These are phyloP conservation scores for Dalechampia spathulata DNA, from an alignment of 441 rosid genomes.

Conservation along the genomic window DNA sequence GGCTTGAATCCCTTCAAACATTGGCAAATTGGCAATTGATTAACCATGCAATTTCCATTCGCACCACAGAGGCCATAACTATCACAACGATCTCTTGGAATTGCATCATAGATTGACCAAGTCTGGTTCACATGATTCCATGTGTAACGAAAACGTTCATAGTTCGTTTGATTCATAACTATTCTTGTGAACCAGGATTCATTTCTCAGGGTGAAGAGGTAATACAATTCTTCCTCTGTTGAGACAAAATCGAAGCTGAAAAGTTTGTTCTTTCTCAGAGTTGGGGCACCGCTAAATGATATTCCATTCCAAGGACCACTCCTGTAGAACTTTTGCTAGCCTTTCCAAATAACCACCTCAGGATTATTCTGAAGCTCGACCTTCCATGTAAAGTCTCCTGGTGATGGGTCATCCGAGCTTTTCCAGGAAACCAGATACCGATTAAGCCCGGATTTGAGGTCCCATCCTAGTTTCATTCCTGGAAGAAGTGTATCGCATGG, in stretches of 20 bases:
- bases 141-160: not conserved
- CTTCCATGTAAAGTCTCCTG: constrained; percentile 27
- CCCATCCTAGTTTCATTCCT: constrained; percentile 36
- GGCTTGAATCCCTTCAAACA: constrained; percentile 17
- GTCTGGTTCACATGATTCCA: constrained; percentile 5
- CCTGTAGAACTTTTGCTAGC: constrained; percentile 19
- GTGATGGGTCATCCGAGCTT: constrained; percentile 30
- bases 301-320: constrained; percentile 35
- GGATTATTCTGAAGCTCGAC: constrained; percentile 19
- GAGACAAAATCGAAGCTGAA: constrained; percentile 19
- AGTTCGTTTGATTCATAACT: constrained; percentile 8
- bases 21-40: constrained; percentile 6
- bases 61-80: constrained; percentile 21
- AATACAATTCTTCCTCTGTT: constrained; percentile 26
- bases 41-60: constrained; percentile 14
- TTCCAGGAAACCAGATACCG: constrained; percentile 30
- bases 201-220: constrained; percentile 13
- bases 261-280: no score
- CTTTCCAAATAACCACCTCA: constrained; percentile 24
- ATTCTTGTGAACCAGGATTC: constrained; percentile 4
- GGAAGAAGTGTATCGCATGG: constrained; percentile 35
- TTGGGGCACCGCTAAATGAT: constrained; percentile 22
- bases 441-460: constrained; percentile 18
- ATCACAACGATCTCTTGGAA: constrained; percentile 14
- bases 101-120: constrained; percentile 1